Evolutionary conservation across 345 rosid species (phyloP).

Genomic region (Populus alba): DNA sequence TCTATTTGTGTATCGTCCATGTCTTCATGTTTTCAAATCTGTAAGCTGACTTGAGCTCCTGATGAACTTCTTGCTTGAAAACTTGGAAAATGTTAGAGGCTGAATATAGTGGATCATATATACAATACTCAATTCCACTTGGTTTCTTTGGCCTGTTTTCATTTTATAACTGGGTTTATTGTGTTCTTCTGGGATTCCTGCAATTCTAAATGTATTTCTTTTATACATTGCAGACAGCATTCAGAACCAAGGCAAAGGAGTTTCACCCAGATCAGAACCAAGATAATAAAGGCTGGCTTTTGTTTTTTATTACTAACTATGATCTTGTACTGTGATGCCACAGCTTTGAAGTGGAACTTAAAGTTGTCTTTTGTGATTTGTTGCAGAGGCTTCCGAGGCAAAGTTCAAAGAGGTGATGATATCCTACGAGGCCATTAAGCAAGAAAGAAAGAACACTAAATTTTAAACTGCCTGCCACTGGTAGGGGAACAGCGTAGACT

Average conservation of each 20-base stretch:
- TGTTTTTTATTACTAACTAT: not conserved
- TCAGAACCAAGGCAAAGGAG: constrained; percentile 78
- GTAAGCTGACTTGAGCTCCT: no score
- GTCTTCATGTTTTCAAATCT: no score
- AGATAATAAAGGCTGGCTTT: constrained; percentile 63
- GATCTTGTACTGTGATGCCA: not conserved
- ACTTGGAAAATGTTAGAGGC: no score
- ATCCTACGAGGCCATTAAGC: constrained; percentile 85
- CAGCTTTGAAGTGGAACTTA: not conserved
- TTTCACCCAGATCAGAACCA: constrained; percentile 98
- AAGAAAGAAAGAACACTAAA: constrained; percentile 53
- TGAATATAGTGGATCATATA: no score
- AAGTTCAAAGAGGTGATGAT: constrained; percentile 88
- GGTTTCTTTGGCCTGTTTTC: not conserved
- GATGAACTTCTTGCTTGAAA: no score
- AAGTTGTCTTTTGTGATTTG: not conserved
- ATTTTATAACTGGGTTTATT: not conserved
- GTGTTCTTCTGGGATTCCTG: not conserved
- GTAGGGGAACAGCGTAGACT: not conserved
- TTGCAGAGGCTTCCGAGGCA: constrained; percentile 78
- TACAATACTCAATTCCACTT: no score
- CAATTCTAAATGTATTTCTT: not conserved
- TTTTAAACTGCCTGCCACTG: not conserved
- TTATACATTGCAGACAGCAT: constrained; percentile 64
- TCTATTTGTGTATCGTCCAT: no score